Evolutionary conservation across 2,329 filamentous ascomycete species (phyloP).

Genomic region (Fusarium albosuccineum): DNA sequence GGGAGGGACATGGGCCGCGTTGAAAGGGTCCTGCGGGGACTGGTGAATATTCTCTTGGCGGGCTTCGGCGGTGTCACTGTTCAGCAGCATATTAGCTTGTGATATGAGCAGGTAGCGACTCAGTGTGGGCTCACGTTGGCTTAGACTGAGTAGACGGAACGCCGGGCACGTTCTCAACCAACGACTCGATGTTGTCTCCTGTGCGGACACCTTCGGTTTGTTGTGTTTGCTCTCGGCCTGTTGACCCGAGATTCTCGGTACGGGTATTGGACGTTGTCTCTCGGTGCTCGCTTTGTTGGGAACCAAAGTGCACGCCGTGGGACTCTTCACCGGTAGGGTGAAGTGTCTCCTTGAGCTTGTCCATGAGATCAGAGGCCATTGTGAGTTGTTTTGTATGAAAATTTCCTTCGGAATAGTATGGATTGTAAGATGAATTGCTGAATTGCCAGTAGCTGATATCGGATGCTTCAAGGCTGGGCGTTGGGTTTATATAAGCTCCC

Average conservation of each 20-base stretch:
- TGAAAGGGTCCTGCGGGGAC: constrained; percentile 5
- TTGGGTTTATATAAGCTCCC: constrained; percentile 12
- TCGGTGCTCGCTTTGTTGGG: constrained; percentile 14
- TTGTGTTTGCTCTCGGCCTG: constrained; percentile 1
- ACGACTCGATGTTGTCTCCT: constrained; percentile 24
- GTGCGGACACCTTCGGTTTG: constrained; percentile 26
- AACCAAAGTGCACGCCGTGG: background rate
- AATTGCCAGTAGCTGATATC: background rate
- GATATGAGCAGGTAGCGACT: no score
- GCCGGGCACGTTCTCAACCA: constrained; percentile 30
- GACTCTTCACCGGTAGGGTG: constrained; percentile 20
- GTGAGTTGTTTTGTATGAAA: background rate
- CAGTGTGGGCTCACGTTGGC: constrained; percentile 6
- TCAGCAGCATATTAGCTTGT: background rate
- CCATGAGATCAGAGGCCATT: constrained; percentile 37
- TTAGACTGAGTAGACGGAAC: constrained; percentile 19
- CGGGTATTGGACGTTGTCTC: background rate
- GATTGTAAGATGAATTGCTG: background rate
- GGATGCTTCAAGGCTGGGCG: background rate
- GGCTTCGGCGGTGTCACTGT: background rate
- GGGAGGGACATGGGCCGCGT: constrained; percentile 46
- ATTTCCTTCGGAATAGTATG: no score
- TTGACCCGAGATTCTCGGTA: background rate
- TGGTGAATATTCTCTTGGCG: constrained; percentile 9
- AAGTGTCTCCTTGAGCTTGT: constrained; percentile 40